Base-by-base conservation (phyloP, 2,329 filamentous ascomycete genomes). In the Aspergillus felis region DNA sequence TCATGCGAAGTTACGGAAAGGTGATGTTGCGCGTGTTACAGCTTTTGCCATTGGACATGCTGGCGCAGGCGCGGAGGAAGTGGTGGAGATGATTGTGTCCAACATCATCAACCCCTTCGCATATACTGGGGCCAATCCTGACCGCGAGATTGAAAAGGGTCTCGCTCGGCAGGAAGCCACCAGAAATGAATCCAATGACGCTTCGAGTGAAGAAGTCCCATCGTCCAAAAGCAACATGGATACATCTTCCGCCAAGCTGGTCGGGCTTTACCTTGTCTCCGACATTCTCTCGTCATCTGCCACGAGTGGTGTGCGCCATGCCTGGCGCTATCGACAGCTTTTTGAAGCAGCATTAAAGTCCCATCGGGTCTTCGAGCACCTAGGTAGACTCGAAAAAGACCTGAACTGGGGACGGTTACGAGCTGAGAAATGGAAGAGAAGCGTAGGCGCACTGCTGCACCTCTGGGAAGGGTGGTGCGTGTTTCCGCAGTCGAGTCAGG, bases 31-130 rank as follows among this genome's bases (percentile, higher is more conserved):
- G 1, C 84, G 92, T 4, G 82, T 97, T 2, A 93, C 92, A 1
- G 84, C 88, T 3, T 97, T 97, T 74, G 92, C 92, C 12, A 91
- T 97, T 56, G 88, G 87, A 2, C 91, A 97, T 71, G 90, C 92
- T 1, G 90, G 88, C 42, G 83, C 86, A 22, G 94, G 92, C 17
- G 89, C 91, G 12, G 90, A 95, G 62, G 94, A 97, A 76, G 88
- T 97, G 38, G 92, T 96, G n/a, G 85, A 93, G 51, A 85, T 96
- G 75, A 87, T 97, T 41, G 84, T 96, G 0, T 82, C 86, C 1
- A 97, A 99, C 66, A 81, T 97, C 35, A 81, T 89, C 58, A 85
- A 82, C 53, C 94, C 94, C 0, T 85, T 95, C 57, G 83, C 87
- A 5, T 85, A 88, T 63, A 90, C 87, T 1, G 83, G 82, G 6